Base-by-base conservation (phyloP, 495 filamentous ascomycete species). In the Penicillium pulvis region DNA sequence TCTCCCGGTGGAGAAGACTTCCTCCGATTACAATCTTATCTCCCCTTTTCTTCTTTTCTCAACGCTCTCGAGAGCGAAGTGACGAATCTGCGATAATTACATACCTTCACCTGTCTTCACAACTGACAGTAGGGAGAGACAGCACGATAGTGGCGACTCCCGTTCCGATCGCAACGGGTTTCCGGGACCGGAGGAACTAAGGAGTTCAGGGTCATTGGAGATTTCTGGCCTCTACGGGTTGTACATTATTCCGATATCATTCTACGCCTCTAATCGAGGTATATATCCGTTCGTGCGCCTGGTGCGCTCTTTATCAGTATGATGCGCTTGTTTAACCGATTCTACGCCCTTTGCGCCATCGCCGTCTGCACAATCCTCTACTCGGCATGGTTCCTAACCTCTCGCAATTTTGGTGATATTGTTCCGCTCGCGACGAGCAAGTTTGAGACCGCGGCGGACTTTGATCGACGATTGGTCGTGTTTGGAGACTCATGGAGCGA, bases 401-500 rank as follows among this genome's bases (percentile, higher is more conserved):
- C 69, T 9, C 66, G 67, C 19, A 60, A 55, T 17, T 68, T 71
- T 31, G 63, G 67, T 36, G 65, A 68, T 45, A 62, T 63, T 41
- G 59, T 68, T 1, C 62, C 66, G 24, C 43, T 70, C 1, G 39
- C 53, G 11, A 47, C 64, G 31, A 54, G 54, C 9, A 51, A 63
- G 12, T 69, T 71, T 44, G 63, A 65, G 19, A 60, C 64, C 4
- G 57, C 66, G 7, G 48, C 53, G 1, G 56, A 64, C 23, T 73
- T 71, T 55, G 63, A 75, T 31, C 67, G 62, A 48, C 65, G 79
- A 64, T 63, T 81, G 46, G 71, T 81, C 3, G 72, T 80, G 3
- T 82, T 80, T 57, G 77, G 78, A 1, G 78, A 82, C 59, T 78
- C 79, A 14, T 81, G 77, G 79, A 80, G 77, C 41, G 78, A 78